Evolutionary conservation across 805 yeast genomes (phyloP), one percentile per base, ranked within the genome.

Genomic region (Brettanomyces anomalus): DNA sequence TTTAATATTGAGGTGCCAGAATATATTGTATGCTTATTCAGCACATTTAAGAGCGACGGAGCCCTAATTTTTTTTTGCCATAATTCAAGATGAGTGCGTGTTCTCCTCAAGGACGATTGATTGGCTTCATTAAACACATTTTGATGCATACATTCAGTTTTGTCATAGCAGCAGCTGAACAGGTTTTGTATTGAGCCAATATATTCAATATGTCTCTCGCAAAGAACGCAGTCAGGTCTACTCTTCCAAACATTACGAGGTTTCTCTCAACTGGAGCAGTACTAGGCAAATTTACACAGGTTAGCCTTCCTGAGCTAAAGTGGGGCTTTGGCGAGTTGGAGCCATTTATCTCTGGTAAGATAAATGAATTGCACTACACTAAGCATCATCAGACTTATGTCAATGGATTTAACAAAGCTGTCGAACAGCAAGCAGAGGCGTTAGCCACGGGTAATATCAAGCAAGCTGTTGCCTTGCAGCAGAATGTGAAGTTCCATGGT

Each of bases 351-450:
- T 78, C 93, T 34, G 94, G 88, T 37, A 78, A 85, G 60, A 87
- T 87, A 67, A 88, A 85, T 65, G 93, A 84, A 64, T 50, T 80
- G 42, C 96, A 87, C 68, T 84, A 87, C 75, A 73, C 79, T 51
- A 88, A 88, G 72, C 96, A 87, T 66, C 96, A 87, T 64, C 93
- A 85, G 67, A 85, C 96, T 30, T 87, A 87, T 58, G 95, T 86
- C 52, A 83, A 74, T 60, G 89, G 93, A 39, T 85, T 77, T 70
- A 88, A 87, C 68, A 65, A 79, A 20, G 87, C 93, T 19, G 62
- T 75, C 51, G 94, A 84, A 64, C 81, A 85, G 66, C 70, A 78
- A 41, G 74, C 74, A 11, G 84, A 76, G 53, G 88, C 95, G 39
- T 57, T 74, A 46, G 64, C 66, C 33, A 68, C 70, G 43, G 76